These are phyloP conservation scores for Pseudopediastrum boryanum DNA, from an alignment of 139 green algal species.

Conservation along the genomic window DNA sequence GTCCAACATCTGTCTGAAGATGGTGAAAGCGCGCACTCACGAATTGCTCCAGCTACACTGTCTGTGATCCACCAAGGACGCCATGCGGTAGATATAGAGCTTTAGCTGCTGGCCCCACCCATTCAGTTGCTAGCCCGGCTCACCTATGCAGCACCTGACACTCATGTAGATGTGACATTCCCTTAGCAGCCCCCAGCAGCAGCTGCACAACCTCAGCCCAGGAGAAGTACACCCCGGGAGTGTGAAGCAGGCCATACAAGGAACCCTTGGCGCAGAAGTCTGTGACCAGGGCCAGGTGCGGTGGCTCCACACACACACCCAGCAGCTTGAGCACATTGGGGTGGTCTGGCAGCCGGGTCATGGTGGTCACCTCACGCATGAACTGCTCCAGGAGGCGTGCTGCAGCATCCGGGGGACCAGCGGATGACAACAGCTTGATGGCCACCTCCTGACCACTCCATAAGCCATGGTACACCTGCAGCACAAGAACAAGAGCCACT, in stretches of 20 bases:
- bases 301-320: constrained; percentile 53
- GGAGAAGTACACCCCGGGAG: constrained; percentile 34
- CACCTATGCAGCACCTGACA: constrained; percentile 58
- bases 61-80: no score
- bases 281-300: constrained; percentile 60
- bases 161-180: constrained; percentile 70
- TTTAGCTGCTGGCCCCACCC: no score
- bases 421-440: constrained; percentile 69
- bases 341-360: constrained; percentile 60
- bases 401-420: constrained; percentile 24
- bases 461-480: constrained; percentile 65
- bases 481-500: no score
- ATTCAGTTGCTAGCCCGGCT: constrained; percentile 26
- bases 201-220: constrained; percentile 53
- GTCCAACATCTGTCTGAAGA: no score
- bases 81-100: no score
- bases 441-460: constrained; percentile 53
- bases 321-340: constrained; percentile 61
- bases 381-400: constrained; percentile 53
- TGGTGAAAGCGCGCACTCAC: no score
- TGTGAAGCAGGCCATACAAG: constrained; percentile 63
- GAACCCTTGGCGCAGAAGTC: constrained; percentile 53
- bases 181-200: constrained; percentile 59
- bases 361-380: constrained; percentile 57
- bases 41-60: no score